phyloP scores from a whole-genome alignment of 2,329 filamentous ascomycete genomes.

The Amesomyces nigricolor region DNA sequence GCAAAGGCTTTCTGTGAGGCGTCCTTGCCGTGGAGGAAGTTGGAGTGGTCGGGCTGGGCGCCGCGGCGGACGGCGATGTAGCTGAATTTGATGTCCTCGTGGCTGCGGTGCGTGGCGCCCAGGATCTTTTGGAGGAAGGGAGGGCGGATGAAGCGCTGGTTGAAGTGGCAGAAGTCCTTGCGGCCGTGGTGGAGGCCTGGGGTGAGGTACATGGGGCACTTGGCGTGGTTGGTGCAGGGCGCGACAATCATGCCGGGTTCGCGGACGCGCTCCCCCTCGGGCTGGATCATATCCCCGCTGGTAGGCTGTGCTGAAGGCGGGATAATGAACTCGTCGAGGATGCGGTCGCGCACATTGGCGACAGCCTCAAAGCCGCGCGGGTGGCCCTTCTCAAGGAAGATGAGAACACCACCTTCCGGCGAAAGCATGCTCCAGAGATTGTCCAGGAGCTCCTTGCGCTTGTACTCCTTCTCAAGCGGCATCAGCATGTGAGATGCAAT shows the following conservation, averaged over 20 bases:
- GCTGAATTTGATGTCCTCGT: slow-evolving; percentile 87
- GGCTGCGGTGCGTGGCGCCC: slow-evolving; percentile 63
- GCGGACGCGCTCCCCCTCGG: slow-evolving; percentile 41
- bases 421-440: slow-evolving; percentile 87
- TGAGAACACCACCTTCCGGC: slow-evolving; percentile 76
- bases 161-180: slow-evolving; percentile 88
- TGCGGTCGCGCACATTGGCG: slow-evolving; percentile 71
- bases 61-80: slow-evolving; percentile 84
- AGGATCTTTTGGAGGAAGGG: slow-evolving; percentile 74
- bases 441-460: slow-evolving; percentile 72
- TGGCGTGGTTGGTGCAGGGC: slow-evolving; percentile 81
- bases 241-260: slow-evolving; percentile 61
- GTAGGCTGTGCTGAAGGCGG: slow-evolving; percentile 44
- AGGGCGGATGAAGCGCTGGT: slow-evolving; percentile 81
- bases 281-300: slow-evolving; percentile 37
- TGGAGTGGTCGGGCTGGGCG: slow-evolving; percentile 34
- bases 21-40: slow-evolving; percentile 42
- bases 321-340: slow-evolving; percentile 70
- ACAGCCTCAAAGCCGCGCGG: slow-evolving; percentile 89
- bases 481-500: slow-evolving; percentile 82
- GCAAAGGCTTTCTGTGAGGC: slow-evolving; percentile 63
- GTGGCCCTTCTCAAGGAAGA: slow-evolving; percentile 86
- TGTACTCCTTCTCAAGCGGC: slow-evolving; percentile 66
- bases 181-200: slow-evolving; percentile 66
- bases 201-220: slow-evolving; percentile 81